A percentile compares a stretch with the other conserved stretches of the same genome.
phyloP scores from a whole-genome alignment of 2,329 filamentous ascomycete genomes.

The Blastomyces percursus region DNA sequence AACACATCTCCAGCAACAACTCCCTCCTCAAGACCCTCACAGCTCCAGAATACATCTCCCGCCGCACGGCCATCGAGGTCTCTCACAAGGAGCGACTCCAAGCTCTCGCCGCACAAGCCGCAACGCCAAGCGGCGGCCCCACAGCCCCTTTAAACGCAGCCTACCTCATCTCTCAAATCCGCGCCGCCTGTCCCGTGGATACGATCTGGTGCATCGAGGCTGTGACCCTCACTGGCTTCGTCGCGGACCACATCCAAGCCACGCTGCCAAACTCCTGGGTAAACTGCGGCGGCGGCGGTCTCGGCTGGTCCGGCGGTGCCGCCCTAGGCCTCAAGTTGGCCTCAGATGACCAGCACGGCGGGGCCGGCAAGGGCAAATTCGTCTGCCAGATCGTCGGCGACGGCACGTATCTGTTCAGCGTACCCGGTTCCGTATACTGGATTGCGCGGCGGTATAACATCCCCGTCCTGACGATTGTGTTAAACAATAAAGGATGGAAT shows the following conservation, averaged over 20 bases:
- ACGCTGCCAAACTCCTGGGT: constrained; percentile 62
- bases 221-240: constrained; percentile 58
- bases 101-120: constrained; percentile 46
- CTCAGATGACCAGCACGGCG: constrained; percentile 42
- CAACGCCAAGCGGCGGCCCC: constrained; percentile 45
- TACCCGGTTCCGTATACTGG: constrained; percentile 58
- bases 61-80: constrained; percentile 46
- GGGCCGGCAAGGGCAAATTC: constrained; percentile 44
- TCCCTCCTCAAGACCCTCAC: constrained; percentile 35
- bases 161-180: constrained; percentile 47
- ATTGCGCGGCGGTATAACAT: constrained; percentile 56
- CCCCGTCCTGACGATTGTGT: constrained; percentile 53
- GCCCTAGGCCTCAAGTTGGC: constrained; percentile 69
- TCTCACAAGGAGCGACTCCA: constrained; percentile 50
- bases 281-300: constrained; percentile 69
- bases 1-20: constrained; percentile 44
- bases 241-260: constrained; percentile 60
- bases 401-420: constrained; percentile 55
- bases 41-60: constrained; percentile 32
- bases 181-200: constrained; percentile 47
- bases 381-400: constrained; percentile 57
- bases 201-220: constrained; percentile 70
- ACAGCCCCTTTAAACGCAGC: constrained; percentile 53
- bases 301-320: constrained; percentile 69
- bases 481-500: constrained; percentile 64